phyloP scores from a whole-genome alignment of 2,329 filamentous ascomycete species.

The Arthroderma sp. region DNA sequence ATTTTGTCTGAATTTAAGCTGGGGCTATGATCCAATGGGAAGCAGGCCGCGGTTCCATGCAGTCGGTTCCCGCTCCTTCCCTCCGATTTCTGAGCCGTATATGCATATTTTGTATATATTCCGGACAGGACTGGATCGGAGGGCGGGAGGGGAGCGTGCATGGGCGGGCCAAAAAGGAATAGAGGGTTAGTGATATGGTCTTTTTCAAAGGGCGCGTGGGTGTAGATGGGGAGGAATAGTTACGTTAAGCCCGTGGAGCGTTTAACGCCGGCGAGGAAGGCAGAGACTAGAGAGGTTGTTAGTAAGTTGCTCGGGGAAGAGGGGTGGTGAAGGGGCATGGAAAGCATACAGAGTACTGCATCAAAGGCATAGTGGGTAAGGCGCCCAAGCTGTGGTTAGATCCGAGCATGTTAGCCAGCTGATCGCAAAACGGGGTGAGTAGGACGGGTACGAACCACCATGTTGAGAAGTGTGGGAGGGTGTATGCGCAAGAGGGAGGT shows the following conservation, averaged over 20 bases:
- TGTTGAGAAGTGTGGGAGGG: conserved; percentile 15
- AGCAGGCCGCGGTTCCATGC: conserved; percentile 9
- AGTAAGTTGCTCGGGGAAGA: neutral
- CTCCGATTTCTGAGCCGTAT: neutral
- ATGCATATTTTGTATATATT: no score
- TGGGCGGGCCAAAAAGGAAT: conserved; percentile 5
- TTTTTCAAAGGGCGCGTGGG: neutral
- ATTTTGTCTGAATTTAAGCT: conserved; percentile 83
- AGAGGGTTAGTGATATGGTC: conserved; percentile 4
- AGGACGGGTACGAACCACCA: conserved; percentile 27
- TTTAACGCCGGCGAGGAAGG: conserved; percentile 92
- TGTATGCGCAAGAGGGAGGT: neutral
- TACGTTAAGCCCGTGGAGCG: conserved; percentile 96
- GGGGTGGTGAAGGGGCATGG: neutral
- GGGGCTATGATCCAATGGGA: conserved; percentile 26
- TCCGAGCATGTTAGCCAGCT: conserved; percentile 41
- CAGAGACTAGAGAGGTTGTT: conserved; percentile 53
- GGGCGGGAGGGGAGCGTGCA: neutral
- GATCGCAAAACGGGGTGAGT: conserved; percentile 51
- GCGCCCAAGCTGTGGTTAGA: conserved; percentile 70
- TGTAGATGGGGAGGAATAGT: conserved; percentile 33
- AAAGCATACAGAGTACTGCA: conserved; percentile 67
- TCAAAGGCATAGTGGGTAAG: conserved; percentile 93
- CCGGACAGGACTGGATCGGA: neutral
- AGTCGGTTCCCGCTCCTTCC: conserved; percentile 2